Evolutionary conservation across 2,329 filamentous ascomycete genomes (phyloP), one percentile per base, ranked within the genome.

Genomic region (Monosporascus sp.): DNA sequence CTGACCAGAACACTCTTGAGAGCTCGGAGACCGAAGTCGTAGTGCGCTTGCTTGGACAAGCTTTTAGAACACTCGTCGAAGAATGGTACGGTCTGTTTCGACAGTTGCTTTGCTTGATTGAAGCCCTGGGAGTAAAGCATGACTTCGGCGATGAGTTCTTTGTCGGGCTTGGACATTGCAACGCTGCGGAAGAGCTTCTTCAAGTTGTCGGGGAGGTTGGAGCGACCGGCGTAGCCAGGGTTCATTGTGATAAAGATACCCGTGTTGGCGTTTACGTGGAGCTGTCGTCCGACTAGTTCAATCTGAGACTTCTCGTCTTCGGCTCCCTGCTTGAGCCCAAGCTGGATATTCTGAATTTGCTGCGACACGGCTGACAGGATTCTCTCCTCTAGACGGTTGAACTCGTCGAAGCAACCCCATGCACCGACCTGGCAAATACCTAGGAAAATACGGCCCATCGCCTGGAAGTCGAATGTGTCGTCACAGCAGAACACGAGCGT

Each of bases 241-340:
- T 99, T 99, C 95, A 99, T 99, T 40, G 94, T 99, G 70, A 99
- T 99, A 77, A 99, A 99, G 69, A 99, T 94, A 63, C 94, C 94
- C 49, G 95, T 97, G 68, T 97, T 96, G 56, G 82, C 80, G 65
- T 96, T 95, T 61, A 99, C 94, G 58, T 81, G 84, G 48, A 99
- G 80, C 62, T 95, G 91, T 52, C 94, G 89, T 48, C 93, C 93
- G 51, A 97, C 89, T 20, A 99, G 79, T 70, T 99, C 94, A 62
- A 99, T 97, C 68, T 97, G 89, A 2, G 91, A 79, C 68, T 89
- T 91, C 7, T 88, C 84, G 63, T 97, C 89, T 52, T 91, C 85
- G 7, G 78, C 87, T 37, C 88, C 87, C 68, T 93, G 91, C 69
- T 92, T 92, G 52, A 99, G 78, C 53, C 95, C 94, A 58, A 97